Evolutionary conservation across 2,329 filamentous ascomycete genomes (phyloP), one percentile per base, ranked within the genome.

Genomic region (Fusarium coicis): DNA sequence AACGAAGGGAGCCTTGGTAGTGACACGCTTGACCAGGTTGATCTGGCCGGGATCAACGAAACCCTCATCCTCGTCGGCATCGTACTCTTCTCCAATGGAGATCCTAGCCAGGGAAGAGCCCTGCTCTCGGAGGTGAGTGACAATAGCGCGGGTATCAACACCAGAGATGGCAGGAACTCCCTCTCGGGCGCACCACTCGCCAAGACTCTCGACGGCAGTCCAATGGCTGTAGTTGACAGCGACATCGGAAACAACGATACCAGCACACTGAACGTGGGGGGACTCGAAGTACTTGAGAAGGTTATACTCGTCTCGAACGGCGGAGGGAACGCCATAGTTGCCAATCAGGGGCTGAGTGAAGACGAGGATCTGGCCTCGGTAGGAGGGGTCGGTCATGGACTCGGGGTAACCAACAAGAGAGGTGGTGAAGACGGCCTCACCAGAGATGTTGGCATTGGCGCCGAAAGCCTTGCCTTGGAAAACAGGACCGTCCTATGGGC

Each of bases 261-360:
- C 96, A 70, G 93, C 93, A 68, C 96, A 97, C 87, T 99, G 96
- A 75, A 99, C 95, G 85, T 98, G 94, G 59, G 96, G 96, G 34
- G 95, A 98, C 85, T 99, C 96, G 80, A 99, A 99, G 88, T 98
- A 97, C 86, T 96, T 96, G 82, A 98, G 88, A 67, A 99, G 90
- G 78, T 96, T 96, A 83, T 91, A 93, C 83, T 95, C 87, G 83
- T 99, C 96, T 74, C 94, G 92, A 79, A 91, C 89, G 73, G 88
- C 91, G 37, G 95, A 97, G 21, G 96, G 96, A 23, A 99, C 96
- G 78, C 96, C 96, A 82, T 99, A 99, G 89, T 99, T 99, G 81
- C 96, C 96, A 80, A 99, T 98, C 77, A 99, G 87, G 40, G 96
- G 96, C 83, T 98, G 95, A 75, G 96, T 99, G 88, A 98, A 98